A percentile compares a stretch with the other conserved stretches of the same genome.
Evolutionary conservation across 768 basidiomycete species (phyloP).

Genomic region (Xerocomellus intermedius): DNA sequence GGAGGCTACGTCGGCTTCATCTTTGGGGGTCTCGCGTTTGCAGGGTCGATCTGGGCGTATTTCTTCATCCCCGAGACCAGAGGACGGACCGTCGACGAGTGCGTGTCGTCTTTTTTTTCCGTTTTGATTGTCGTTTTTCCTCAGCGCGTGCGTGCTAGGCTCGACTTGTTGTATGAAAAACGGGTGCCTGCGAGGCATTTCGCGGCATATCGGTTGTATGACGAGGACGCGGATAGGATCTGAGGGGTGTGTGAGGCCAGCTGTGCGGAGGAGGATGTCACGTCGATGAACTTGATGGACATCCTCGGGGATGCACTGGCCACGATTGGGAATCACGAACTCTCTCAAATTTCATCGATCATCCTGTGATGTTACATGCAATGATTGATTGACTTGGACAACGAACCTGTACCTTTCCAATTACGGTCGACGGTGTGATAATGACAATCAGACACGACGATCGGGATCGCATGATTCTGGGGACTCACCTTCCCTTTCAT

Average conservation of each 20-base stretch:
- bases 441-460: too few species aligned
- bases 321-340: too few species aligned
- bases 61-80: slow-evolving; percentile 30
- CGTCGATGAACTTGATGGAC: too few species aligned
- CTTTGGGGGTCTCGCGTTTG: slow-evolving; percentile 25
- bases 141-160: slow-evolving; percentile 8
- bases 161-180: slow-evolving; percentile 33
- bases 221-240: not conserved
- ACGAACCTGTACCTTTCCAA: too few species aligned
- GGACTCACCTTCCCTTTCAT: too few species aligned
- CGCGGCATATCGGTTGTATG: slow-evolving; percentile 16
- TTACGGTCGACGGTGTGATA: too few species aligned
- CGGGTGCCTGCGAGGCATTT: slow-evolving; percentile 31
- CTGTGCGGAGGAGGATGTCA: not conserved
- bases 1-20: slow-evolving; percentile 30
- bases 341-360: too few species aligned
- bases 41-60: slow-evolving; percentile 25
- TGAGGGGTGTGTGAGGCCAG: not conserved
- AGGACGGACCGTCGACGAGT: slow-evolving; percentile 31
- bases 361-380: too few species aligned
- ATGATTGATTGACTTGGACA: too few species aligned
- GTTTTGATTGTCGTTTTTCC: not conserved
- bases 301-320: too few species aligned
- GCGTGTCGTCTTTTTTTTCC: slow-evolving; percentile 3
- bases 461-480: too few species aligned